Evolutionary conservation across 1,284 basidiomycete genomes (phyloP).

Genomic region (Thelephora terrestris): DNA sequence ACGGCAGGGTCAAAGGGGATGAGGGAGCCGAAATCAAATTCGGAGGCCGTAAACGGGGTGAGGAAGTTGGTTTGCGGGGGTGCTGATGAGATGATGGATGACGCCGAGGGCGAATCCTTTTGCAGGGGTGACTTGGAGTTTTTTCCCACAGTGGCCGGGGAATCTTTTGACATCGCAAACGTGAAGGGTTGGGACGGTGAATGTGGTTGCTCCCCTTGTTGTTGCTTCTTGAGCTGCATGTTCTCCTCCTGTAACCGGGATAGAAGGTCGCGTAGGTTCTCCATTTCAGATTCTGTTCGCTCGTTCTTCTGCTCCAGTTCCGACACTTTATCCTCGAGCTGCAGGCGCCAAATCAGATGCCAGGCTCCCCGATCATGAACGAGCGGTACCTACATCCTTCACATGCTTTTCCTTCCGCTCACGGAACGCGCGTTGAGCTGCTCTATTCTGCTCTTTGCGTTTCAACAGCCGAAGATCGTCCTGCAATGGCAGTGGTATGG

Average conservation of each 20-base stretch:
- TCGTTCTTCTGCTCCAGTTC: conserved; percentile 70
- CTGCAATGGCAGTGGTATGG: conserved; percentile 21
- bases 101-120: conserved; percentile 5
- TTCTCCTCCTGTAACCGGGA: conserved; percentile 73
- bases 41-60: conserved; percentile 13
- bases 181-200: conserved; percentile 44
- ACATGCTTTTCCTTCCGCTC: conserved; percentile 86
- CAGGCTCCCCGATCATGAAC: conserved; percentile 5
- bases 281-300: conserved; percentile 56
- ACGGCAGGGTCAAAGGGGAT: conserved; percentile 56
- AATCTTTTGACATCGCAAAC: conserved; percentile 51
- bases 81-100: conserved; percentile 15
- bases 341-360: not conserved
- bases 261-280: conserved; percentile 69
- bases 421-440: conserved; percentile 77
- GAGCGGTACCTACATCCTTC: conserved; percentile 53
- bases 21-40: conserved; percentile 53
- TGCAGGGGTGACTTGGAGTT: conserved; percentile 13
- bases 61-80: conserved; percentile 1
- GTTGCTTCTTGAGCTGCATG: conserved; percentile 50
- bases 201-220: not conserved
- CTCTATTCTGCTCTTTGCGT: conserved; percentile 81
- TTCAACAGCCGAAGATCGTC: conserved; percentile 68
- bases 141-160: conserved; percentile 10
- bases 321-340: conserved; percentile 75